Base-by-base conservation (phyloP, 495 filamentous ascomycete genomes). In the Penicillium steckii region DNA sequence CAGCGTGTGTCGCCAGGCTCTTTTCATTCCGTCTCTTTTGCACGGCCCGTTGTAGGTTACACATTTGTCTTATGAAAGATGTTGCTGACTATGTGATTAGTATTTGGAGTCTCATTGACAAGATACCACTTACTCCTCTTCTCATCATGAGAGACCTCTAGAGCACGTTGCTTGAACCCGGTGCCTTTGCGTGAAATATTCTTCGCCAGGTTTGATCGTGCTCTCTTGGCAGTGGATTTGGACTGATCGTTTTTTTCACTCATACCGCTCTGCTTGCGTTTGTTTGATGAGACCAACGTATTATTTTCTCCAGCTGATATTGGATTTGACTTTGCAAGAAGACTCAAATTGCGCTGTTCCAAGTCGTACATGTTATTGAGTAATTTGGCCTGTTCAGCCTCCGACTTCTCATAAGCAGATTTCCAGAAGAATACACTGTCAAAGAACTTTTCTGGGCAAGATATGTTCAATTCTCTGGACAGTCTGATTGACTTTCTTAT, bases 351-450 rank as follows among this genome's bases (percentile, higher is more conserved):
- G 1, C 59, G 56, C 40, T 73, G 67, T 41, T 80, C 67, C 13
- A 79, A 55, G 35, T 72, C 70, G 44, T 65, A 71, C 3, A 79
- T 56, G 3, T 61, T 69, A 38, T 79, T 70, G 24, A 68, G 62
- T 2, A 82, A 56, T 41, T 64, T 72, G 37, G 57, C 72, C 43
- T 79, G 75, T 37, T 75, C 75, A 12, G 59, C 62, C 53, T 78
- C 69, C 9, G 77, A 72, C 26, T 65, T 67, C 37, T 68, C 62
- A 42, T 73, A 79, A n/a, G 77, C 75, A 29, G 68, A 60, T 52
- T 76, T 72, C 79, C 79, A 82, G 66, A 79, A 79, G 10, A 65
- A 55, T 13, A 70, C 61, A 40, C 74, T 77, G 55, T 82, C 78
- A 43, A 80, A 67, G 56, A 69, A 73, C 35, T 68, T 68, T 21